phyloP scores from a whole-genome alignment of 2,329 filamentous ascomycete species.

The Trichoderma gracile region DNA sequence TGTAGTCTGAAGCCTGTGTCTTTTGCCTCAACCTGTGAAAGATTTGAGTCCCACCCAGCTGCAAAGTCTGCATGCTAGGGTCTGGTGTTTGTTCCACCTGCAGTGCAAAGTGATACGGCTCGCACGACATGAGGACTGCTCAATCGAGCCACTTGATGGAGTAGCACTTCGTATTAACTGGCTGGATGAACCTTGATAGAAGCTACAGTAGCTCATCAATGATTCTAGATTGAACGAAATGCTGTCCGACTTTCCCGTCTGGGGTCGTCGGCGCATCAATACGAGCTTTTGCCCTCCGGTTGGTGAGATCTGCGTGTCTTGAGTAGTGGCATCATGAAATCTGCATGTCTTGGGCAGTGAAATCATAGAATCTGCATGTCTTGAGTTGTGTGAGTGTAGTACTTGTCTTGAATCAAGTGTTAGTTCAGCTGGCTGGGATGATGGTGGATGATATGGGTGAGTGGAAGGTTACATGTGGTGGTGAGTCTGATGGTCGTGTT shows the following conservation, averaged over 20 bases:
- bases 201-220: not conserved
- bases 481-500: not conserved
- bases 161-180: not conserved
- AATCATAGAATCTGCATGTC: not conserved
- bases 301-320: not conserved
- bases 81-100: not conserved
- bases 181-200: too few species aligned
- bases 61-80: not conserved
- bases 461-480: not conserved
- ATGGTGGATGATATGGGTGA: not conserved
- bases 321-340: not conserved
- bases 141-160: not conserved
- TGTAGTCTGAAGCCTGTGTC: slow-evolving; percentile 1
- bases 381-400: not conserved
- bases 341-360: not conserved
- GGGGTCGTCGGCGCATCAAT: not conserved
- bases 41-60: not conserved
- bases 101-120: not conserved
- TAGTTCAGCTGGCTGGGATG: slow-evolving; percentile 10
- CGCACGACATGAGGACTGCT: slow-evolving; percentile 6
- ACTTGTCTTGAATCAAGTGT: slow-evolving; percentile 11
- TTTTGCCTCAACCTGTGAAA: not conserved
- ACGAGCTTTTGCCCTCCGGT: not conserved
- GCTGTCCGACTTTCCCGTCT: slow-evolving; percentile 1
- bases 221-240: slow-evolving; percentile 15